Percentiles rank a stretch among this genome's conserved stretches.
phyloP scores from a whole-genome alignment of 2,329 filamentous ascomycete species.

The Pleurostoma richardsiae region DNA sequence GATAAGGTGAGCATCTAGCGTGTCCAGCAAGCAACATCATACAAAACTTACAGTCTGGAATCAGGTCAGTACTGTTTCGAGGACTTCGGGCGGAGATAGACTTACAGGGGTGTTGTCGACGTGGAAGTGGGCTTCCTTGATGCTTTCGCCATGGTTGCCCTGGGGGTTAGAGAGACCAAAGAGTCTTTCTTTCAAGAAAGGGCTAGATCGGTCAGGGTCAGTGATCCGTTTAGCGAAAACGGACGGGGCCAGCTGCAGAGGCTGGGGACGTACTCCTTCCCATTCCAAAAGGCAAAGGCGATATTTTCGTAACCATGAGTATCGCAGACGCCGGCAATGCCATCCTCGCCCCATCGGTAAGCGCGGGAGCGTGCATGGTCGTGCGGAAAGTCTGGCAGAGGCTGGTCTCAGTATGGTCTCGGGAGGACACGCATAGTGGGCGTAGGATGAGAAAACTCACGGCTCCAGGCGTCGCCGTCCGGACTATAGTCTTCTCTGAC shows the following conservation, averaged over 20 bases:
- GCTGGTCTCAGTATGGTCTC: constrained; percentile 8
- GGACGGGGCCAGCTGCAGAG: constrained; percentile 6
- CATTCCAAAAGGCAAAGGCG: constrained; percentile 96
- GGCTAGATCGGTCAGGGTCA: constrained; percentile 41
- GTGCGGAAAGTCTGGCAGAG: constrained; percentile 75
- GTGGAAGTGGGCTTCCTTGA: constrained; percentile 97
- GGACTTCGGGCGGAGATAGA: constrained; percentile 4
- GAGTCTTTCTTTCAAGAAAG: constrained; percentile 89
- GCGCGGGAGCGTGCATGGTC: constrained; percentile 84
- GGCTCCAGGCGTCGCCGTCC: constrained; percentile 92
- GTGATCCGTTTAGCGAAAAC: neutral
- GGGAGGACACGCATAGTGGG: constrained; percentile 7
- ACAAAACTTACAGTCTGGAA: neutral
- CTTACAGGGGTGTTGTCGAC: constrained; percentile 81
- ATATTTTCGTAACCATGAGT: constrained; percentile 89
- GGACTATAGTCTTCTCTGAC: constrained; percentile 88
- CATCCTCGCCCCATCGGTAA: constrained; percentile 95
- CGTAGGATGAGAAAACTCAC: constrained; percentile 47
- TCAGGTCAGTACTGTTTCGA: neutral
- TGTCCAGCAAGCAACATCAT: neutral
- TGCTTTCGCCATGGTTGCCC: constrained; percentile 93
- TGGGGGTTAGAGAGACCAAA: constrained; percentile 95
- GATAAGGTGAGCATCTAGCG: constrained; percentile 10
- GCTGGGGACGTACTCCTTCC: constrained; percentile 66
- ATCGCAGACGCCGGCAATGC: constrained; percentile 90